These are phyloP conservation scores for Gynandropsis gynandra DNA, from an alignment of 345 rosid species.

Conservation along the genomic window DNA sequence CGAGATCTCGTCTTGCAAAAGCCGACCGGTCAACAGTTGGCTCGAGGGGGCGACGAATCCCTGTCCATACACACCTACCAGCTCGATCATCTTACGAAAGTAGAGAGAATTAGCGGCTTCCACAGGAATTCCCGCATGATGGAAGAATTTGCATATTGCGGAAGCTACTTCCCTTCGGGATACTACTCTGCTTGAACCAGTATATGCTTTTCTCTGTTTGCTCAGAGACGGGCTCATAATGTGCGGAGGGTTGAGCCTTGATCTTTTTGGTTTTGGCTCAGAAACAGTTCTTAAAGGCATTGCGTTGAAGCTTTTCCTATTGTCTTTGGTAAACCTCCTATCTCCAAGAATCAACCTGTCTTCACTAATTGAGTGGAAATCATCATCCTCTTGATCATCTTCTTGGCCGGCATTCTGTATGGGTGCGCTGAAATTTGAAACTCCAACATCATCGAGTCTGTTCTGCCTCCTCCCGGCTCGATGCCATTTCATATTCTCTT, in stretches of 20 bases:
- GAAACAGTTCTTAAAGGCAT: conserved; percentile 34
- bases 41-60: conserved; percentile 42
- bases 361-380: conserved; percentile 35
- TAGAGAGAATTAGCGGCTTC: conserved; percentile 48
- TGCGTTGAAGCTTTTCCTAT: conserved; percentile 36
- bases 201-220: conserved; percentile 33
- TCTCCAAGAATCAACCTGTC: conserved; percentile 40
- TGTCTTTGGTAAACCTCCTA: conserved; percentile 38
- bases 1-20: conserved; percentile 47
- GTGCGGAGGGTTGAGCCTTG: conserved; percentile 40
- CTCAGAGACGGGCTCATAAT: conserved; percentile 31
- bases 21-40: conserved; percentile 36
- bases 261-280: conserved; percentile 44
- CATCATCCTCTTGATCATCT: conserved; percentile 33
- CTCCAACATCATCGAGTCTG: conserved; percentile 41
- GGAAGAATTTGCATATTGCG: conserved; percentile 53
- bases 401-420: conserved; percentile 57
- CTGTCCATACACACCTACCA: conserved; percentile 46
- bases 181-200: conserved; percentile 29
- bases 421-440: conserved; percentile 33
- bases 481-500: conserved; percentile 80
- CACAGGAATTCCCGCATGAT: conserved; percentile 47
- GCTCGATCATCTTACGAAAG: conserved; percentile 51
- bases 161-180: conserved; percentile 44
- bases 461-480: conserved; percentile 57